Base-by-base conservation (phyloP, 495 filamentous ascomycete species). In the Penicillium paradoxum region DNA sequence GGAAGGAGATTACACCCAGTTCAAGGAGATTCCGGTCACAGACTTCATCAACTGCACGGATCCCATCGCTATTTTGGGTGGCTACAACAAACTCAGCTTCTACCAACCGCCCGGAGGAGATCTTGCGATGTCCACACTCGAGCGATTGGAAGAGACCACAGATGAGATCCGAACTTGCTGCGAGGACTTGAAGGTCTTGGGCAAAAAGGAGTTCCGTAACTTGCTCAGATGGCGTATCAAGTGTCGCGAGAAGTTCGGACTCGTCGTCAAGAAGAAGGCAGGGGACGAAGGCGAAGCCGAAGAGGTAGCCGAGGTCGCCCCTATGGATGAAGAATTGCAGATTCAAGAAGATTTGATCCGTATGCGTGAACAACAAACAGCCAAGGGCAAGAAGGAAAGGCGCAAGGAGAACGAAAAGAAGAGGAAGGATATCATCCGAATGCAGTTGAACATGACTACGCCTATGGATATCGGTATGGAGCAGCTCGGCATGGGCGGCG, bases 401-500 rank as follows among this genome's bases (percentile, higher is more conserved):
- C 76, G 90, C 54, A 85, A 80, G 58, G 89, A 91, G 34, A 97
- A 97, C 55, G 91, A 96, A 67, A 83, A 83, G 63, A 96, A 91
- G 71, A 84, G 86, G 56, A 90, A 87, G 67, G 91, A 96, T 51
- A 91, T 96, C 49, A 76, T 91, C 25, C 86, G 93, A 41, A 83
- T 97, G 86, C 95, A 98, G 70, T 82, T 98, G 76, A 83, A 96
- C 69, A 97, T 98, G 95, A 89, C 84, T 14, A 86, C 90, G 1
- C 92, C 93, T 14, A 91, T 88, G 76, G 95, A 98, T 54, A 95
- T 98, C 57, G 93, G 93, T 56, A 85, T 93, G 74, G 92, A 97
- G 65, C 90, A 96, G 65, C 72, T 78, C n/a, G 88, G 88, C 11
- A 84, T 87, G 1, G 70, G 76, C 30, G 91, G 89, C 6, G 82